A percentile compares a stretch with the other conserved stretches of the same genome.
These are phyloP conservation scores for Poteriospumella lacustris DNA, from an alignment of 108 stramenopile species.

Conservation along the genomic window DNA sequence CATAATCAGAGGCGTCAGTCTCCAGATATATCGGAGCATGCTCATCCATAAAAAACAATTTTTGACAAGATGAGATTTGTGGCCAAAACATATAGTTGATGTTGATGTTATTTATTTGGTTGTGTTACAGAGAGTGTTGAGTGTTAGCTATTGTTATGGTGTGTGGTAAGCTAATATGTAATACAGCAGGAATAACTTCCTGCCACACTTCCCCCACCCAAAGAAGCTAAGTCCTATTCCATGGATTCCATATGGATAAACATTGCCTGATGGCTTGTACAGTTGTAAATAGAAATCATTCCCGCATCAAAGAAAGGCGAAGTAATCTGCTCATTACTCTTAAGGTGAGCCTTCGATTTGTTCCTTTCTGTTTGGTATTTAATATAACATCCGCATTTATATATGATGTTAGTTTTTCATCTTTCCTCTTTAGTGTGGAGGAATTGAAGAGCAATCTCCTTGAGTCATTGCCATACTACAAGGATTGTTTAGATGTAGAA, in stretches of 20 bases:
- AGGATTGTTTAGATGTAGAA: background rate
- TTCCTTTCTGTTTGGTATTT: background rate
- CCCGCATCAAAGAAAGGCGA: background rate
- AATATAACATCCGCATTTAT: background rate
- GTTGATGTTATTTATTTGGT: no score
- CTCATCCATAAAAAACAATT: constrained; percentile 9
- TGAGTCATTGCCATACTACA: background rate
- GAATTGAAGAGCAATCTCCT: constrained; percentile 2
- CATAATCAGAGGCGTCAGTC: constrained; percentile 6
- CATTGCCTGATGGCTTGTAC: no score
- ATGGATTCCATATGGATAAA: no score
- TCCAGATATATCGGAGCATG: constrained; percentile 7
- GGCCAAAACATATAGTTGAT: no score
- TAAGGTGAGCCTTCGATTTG: background rate
- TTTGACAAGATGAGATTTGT: constrained; percentile 8
- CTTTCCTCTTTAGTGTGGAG: constrained; percentile 2
- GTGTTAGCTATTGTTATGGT: background rate
- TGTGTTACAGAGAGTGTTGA: no score
- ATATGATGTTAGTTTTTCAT: background rate
- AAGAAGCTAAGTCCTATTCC: no score
- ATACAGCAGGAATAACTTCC: background rate
- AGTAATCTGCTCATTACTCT: background rate
- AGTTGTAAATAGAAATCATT: constrained; percentile 9
- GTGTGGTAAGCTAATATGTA: background rate
- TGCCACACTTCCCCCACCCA: no score